Conservation (phyloP, 2,329 filamentous ascomycete species). For the Fusarium pininemorale region DNA sequence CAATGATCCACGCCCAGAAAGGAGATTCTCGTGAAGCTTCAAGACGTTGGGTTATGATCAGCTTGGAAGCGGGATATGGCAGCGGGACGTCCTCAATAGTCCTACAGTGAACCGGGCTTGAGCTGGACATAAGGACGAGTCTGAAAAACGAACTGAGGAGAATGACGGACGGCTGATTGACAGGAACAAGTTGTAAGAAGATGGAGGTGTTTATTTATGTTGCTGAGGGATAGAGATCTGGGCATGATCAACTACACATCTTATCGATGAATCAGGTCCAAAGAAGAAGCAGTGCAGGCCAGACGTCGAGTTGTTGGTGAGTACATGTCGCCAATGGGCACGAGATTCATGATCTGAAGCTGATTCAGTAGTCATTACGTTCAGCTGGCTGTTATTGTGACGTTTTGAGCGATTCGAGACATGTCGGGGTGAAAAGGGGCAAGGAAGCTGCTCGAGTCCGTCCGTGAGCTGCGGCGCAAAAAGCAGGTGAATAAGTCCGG, state of each 20-base stretch:
- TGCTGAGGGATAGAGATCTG: not conserved
- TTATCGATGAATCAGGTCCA: constrained; percentile 21
- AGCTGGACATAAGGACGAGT: constrained; percentile 35
- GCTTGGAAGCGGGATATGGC: constrained; percentile 56
- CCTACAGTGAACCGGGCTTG: constrained; percentile 24
- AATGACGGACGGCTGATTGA: not conserved
- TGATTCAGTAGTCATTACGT: too few relatives aligned
- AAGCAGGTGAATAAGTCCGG: too few relatives aligned
- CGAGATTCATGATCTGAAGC: too few relatives aligned
- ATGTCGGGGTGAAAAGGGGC: too few relatives aligned
- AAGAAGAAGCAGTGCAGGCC: not conserved
- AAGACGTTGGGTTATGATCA: constrained; percentile 56
- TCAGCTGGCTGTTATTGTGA: too few relatives aligned
- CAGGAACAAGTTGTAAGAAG: not conserved
- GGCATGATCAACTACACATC: constrained; percentile 12
- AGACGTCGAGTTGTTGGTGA: constrained; percentile 2
- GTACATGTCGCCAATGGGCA: too few relatives aligned
- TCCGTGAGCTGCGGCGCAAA: too few relatives aligned
- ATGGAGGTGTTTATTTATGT: constrained; percentile 8
- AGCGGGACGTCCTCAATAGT: constrained; percentile 48
- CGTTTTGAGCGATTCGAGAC: too few relatives aligned
- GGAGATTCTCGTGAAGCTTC: constrained; percentile 44
- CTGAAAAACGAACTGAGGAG: not conserved
- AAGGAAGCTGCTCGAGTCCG: too few relatives aligned
- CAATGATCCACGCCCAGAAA: constrained; percentile 58